Conservation (phyloP, 306 rosid species). For the Vicia faba region DNA sequence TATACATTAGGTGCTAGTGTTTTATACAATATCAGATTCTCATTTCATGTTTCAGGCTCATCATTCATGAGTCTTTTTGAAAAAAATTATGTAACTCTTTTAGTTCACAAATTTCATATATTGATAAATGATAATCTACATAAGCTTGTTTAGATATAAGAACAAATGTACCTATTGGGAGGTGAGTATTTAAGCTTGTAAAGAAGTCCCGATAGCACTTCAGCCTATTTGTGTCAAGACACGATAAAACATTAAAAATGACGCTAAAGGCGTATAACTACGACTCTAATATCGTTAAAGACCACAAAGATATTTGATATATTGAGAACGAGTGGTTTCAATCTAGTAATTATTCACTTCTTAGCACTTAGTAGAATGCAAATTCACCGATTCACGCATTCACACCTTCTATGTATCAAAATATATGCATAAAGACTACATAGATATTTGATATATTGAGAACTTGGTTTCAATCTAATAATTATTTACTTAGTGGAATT, state of each 20-base stretch:
- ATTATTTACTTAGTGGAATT: no score
- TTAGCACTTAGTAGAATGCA: no score
- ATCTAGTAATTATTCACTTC: no score
- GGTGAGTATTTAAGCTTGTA: conserved; percentile 77
- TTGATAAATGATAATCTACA: conserved; percentile 4
- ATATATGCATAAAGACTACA: no score
- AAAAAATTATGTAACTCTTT: neutral
- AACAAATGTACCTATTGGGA: conserved; percentile 54
- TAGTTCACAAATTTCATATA: neutral
- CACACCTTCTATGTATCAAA: no score
- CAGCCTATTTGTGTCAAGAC: conserved; percentile 58
- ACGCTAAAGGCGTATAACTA: neutral
- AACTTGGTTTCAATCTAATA: no score
- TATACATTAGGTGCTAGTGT: conserved; percentile 5
- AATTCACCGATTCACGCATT: no score
- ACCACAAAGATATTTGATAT: no score
- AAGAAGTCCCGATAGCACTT: conserved; percentile 77
- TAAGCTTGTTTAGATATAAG: conserved; percentile 5
- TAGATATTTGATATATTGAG: no score
- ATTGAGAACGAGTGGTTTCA: no score
- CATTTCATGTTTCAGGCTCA: neutral
- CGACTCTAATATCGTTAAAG: no score
- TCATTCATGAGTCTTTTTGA: neutral
- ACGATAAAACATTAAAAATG: conserved; percentile 8
- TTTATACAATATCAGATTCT: neutral